Evolutionary conservation across 1,284 basidiomycete genomes (phyloP).

Genomic region (Exobasidium rhododendri): DNA sequence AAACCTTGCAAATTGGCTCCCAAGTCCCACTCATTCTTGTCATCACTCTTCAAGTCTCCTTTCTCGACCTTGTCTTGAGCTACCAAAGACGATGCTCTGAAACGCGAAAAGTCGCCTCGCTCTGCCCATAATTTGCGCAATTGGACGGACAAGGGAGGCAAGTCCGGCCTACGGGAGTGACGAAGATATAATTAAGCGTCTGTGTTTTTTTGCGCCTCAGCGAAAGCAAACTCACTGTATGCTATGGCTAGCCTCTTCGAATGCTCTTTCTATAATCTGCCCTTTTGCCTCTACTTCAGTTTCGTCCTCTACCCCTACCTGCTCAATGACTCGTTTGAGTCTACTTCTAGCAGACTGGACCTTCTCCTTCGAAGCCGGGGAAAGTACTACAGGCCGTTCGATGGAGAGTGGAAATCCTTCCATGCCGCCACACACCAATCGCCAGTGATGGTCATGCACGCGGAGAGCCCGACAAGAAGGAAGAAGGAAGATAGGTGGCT

Average conservation of each 20-base stretch:
- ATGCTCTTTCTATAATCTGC: background rate
- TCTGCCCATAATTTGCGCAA: slow-evolving; percentile 33
- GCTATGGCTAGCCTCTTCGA: background rate
- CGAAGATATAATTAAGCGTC: background rate
- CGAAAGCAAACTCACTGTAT: background rate
- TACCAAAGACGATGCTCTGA: slow-evolving; percentile 16
- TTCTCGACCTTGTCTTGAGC: background rate
- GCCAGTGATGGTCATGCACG: no score
- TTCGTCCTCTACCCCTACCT: background rate
- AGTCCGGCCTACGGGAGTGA: background rate
- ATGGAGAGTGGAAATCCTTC: no score
- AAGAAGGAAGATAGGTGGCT: no score
- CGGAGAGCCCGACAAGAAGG: no score
- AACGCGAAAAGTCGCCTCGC: slow-evolving; percentile 38
- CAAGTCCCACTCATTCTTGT: slow-evolving; percentile 1
- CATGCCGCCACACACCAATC: no score
- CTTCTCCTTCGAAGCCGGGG: no score
- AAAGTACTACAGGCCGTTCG: no score
- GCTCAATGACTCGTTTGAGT: background rate
- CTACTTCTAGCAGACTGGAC: background rate
- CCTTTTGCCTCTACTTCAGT: background rate
- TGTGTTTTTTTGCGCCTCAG: background rate
- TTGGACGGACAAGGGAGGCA: background rate
- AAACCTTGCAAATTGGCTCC: background rate
- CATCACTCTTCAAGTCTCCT: slow-evolving; percentile 8